Conservation (phyloP, 768 basidiomycete species). For the Mycena galopus region DNA sequence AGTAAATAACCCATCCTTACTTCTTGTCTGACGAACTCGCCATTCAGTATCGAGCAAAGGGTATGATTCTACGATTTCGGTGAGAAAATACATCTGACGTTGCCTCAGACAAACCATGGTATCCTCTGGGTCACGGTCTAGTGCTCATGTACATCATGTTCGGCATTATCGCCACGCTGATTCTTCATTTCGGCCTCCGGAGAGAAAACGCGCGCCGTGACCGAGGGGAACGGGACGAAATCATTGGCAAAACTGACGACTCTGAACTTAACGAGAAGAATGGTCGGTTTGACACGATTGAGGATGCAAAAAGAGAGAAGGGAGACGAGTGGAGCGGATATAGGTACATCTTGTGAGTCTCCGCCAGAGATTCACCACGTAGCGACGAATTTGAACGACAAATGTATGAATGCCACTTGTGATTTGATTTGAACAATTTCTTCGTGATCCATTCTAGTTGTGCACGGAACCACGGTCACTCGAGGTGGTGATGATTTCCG, state of each 20-base stretch:
- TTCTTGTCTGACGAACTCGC: constrained; percentile 15
- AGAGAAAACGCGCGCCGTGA: constrained; percentile 77
- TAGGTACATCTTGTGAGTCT: constrained; percentile 69
- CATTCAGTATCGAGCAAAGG: constrained; percentile 66
- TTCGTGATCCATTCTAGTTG: too few relatives aligned
- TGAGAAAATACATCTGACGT: neutral
- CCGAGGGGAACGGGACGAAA: constrained; percentile 76
- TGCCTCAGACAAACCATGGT: constrained; percentile 71
- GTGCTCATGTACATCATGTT: constrained; percentile 81
- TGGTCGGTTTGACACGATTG: constrained; percentile 68
- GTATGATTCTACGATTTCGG: neutral
- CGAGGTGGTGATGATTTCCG: too few relatives aligned
- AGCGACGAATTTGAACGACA: constrained; percentile 8
- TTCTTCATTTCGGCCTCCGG: constrained; percentile 58
- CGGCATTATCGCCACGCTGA: constrained; percentile 64
- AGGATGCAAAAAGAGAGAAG: constrained; percentile 76
- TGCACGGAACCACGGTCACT: too few relatives aligned
- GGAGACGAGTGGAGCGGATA: constrained; percentile 86
- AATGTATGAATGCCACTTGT: constrained; percentile 13
- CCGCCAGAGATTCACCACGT: neutral
- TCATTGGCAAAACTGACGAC: constrained; percentile 65
- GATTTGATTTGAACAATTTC: neutral
- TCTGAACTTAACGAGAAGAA: constrained; percentile 60
- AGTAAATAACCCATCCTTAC: constrained; percentile 43
- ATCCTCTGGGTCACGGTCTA: constrained; percentile 65